phyloP scores from a whole-genome alignment of 2,329 filamentous ascomycete genomes.

The Aspergillus pseudoterreus region DNA sequence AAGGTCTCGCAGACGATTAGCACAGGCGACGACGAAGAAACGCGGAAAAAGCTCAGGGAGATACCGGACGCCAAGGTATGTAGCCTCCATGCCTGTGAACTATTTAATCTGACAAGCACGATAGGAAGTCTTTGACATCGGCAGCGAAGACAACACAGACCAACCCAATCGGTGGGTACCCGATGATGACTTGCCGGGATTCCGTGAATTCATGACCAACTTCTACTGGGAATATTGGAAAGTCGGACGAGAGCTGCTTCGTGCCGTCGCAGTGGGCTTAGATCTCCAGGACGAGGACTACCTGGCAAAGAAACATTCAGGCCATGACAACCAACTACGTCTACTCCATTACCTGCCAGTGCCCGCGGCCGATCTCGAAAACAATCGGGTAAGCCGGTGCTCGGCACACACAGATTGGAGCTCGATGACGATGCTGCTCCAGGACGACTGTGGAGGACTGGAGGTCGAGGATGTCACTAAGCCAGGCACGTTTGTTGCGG shows the following conservation, averaged over 20 bases:
- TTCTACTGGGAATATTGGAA: constrained; percentile 50
- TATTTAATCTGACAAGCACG: neutral
- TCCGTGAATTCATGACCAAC: constrained; percentile 45
- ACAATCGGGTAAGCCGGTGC: constrained; percentile 45
- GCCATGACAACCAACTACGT: constrained; percentile 57
- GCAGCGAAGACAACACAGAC: constrained; percentile 42
- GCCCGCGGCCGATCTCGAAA: constrained; percentile 42
- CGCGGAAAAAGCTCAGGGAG: constrained; percentile 41
- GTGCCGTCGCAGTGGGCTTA: constrained; percentile 46
- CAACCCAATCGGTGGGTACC: constrained; percentile 53
- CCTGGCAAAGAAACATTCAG: constrained; percentile 50
- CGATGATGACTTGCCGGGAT: constrained; percentile 43
- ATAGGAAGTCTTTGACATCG: constrained; percentile 53
- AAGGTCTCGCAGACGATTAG: constrained; percentile 49
- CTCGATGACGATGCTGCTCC: constrained; percentile 53
- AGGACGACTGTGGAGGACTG: constrained; percentile 51
- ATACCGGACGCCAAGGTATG: constrained; percentile 52
- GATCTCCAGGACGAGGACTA: constrained; percentile 44
- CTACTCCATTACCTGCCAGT: constrained; percentile 58
- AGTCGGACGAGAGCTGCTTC: constrained; percentile 45
- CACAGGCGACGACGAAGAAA: constrained; percentile 40
- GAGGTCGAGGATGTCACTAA: constrained; percentile 46
- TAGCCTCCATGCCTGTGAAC: neutral
- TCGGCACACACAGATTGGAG: constrained; percentile 55
- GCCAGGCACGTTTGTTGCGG: constrained; percentile 41